Evolutionary conservation across 805 yeast genomes (phyloP).

Genomic region (Saccharomyces jurei): DNA sequence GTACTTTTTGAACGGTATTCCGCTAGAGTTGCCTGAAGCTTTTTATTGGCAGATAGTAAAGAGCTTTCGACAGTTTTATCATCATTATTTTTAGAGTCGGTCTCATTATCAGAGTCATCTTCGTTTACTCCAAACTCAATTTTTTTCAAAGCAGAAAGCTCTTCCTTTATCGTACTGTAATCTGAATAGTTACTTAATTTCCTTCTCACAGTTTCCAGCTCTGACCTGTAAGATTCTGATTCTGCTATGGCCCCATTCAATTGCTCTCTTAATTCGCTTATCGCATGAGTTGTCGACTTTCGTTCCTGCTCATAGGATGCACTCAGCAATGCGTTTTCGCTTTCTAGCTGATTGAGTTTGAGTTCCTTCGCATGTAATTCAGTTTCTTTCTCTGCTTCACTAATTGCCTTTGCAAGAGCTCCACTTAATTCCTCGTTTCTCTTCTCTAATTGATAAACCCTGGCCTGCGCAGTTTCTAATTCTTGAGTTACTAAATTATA

Average conservation of each 20-base stretch:
- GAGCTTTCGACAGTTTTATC: conserved; percentile 43
- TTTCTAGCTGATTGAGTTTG: conserved; percentile 48
- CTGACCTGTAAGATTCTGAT: conserved; percentile 39
- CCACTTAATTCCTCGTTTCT: conserved; percentile 69
- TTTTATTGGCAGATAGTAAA: conserved; percentile 62
- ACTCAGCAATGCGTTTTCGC: conserved; percentile 50
- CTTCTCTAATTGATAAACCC: conserved; percentile 63
- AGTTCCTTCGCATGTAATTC: conserved; percentile 34
- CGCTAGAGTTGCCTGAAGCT: conserved; percentile 61
- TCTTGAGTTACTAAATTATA: conserved; percentile 67
- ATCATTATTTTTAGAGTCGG: conserved; percentile 24
- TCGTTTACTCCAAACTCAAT: conserved; percentile 60
- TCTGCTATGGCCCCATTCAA: conserved; percentile 40
- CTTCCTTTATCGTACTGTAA: conserved; percentile 74
- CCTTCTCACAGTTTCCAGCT: conserved; percentile 42
- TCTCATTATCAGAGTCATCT: conserved; percentile 22
- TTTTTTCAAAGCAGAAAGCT: conserved; percentile 60
- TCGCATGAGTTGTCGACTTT: conserved; percentile 9
- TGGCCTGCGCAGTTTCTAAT: conserved; percentile 58
- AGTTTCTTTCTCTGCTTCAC: conserved; percentile 36
- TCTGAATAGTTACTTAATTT: conserved; percentile 49
- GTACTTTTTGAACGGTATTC: conserved; percentile 54
- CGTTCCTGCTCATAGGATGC: conserved; percentile 27
- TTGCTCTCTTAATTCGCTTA: conserved; percentile 26
- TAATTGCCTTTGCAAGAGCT: conserved; percentile 49